Conservation (phyloP, 495 filamentous ascomycete genomes). For the Annulohypoxylon nitens region DNA sequence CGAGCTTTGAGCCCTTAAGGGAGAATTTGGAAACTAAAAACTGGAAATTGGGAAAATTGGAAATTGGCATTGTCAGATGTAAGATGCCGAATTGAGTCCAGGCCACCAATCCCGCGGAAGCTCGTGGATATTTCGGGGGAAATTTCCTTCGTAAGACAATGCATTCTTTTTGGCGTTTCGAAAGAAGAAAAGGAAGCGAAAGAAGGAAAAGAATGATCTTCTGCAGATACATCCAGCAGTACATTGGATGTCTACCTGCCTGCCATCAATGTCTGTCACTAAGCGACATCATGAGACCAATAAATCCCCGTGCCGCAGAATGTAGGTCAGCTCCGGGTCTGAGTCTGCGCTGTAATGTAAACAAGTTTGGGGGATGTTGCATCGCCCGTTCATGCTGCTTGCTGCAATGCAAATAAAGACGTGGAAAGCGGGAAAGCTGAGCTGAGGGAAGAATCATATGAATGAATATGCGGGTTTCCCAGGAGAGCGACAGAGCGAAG, state of each 20-base stretch:
- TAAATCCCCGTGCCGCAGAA: slow-evolving; percentile 22
- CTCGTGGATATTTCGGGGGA: slow-evolving; percentile 44
- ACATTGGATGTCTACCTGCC: too few relatives aligned
- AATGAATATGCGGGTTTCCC: slow-evolving; percentile 25
- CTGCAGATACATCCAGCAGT: not conserved
- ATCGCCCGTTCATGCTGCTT: slow-evolving; percentile 29
- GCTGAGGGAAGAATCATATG: slow-evolving; percentile 34
- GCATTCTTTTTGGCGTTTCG: slow-evolving; percentile 19
- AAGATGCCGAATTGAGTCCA: slow-evolving; percentile 34
- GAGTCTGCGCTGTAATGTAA: slow-evolving; percentile 26
- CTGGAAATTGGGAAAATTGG: not conserved
- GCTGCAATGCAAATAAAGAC: slow-evolving; percentile 25
- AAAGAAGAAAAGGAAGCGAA: not conserved
- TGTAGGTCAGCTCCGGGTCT: slow-evolving; percentile 39
- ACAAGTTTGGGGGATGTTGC: slow-evolving; percentile 30
- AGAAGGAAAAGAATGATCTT: slow-evolving; percentile 17
- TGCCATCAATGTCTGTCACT: slow-evolving; percentile 1
- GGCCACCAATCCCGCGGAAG: slow-evolving; percentile 32
- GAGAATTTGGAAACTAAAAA: not conserved
- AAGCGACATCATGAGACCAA: slow-evolving; percentile 31
- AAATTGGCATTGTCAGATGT: slow-evolving; percentile 8
- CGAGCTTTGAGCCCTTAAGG: not conserved
- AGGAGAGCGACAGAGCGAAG: slow-evolving; percentile 11
- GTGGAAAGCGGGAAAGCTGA: slow-evolving; percentile 34
- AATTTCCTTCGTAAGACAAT: slow-evolving; percentile 8